Evolutionary conservation across 768 basidiomycete species (phyloP).

Genomic region (Gymnopilus dilepis): DNA sequence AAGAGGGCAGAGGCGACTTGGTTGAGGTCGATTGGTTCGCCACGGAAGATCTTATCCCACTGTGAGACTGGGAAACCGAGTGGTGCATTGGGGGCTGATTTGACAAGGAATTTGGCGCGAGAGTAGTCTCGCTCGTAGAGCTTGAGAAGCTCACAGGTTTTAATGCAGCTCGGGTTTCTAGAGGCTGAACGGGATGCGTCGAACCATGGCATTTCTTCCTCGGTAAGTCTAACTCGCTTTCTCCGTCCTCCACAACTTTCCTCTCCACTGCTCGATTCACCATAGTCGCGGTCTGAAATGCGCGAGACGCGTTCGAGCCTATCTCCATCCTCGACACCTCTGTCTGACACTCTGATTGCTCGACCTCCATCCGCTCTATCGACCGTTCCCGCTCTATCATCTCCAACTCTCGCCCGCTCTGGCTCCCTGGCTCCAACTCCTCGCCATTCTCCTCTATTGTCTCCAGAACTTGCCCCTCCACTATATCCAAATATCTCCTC

Average conservation of each 20-base stretch:
- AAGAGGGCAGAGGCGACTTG: constrained; percentile 25
- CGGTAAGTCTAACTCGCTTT: neutral
- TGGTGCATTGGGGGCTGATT: neutral
- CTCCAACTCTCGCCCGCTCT: too few relatives aligned
- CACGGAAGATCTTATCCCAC: constrained; percentile 27
- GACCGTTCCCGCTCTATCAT: too few relatives aligned
- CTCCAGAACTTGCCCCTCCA: too few relatives aligned
- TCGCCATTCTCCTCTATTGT: too few relatives aligned
- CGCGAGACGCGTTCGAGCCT: too few relatives aligned
- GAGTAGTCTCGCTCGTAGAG: neutral
- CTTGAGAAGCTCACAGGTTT: neutral
- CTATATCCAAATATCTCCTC: neutral
- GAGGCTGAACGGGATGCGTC: neutral
- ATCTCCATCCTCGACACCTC: too few relatives aligned
- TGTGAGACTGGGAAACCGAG: constrained; percentile 7
- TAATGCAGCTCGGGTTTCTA: neutral
- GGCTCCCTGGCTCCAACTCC: too few relatives aligned
- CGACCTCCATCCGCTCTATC: too few relatives aligned
- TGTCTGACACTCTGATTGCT: too few relatives aligned
- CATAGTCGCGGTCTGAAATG: too few relatives aligned
- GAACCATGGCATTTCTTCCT: neutral
- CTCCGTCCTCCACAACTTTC: neutral
- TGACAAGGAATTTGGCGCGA: neutral
- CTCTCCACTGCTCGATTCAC: neutral
- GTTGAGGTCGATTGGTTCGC: constrained; percentile 34